Evolutionary conservation across 2,329 filamentous ascomycete species (phyloP).

Genomic region (Delphinella strobiligena): DNA sequence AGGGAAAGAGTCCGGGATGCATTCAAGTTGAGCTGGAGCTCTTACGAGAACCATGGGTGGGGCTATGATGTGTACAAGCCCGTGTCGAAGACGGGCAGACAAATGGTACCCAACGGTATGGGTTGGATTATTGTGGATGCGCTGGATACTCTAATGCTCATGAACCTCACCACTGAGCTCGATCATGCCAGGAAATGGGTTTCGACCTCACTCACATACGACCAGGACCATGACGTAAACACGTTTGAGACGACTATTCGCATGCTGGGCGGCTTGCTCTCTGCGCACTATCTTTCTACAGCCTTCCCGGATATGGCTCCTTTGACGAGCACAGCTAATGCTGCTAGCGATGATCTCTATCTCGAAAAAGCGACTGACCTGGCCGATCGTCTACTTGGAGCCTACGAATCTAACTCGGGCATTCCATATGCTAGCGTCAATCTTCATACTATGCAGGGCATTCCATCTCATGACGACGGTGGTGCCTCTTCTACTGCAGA

Average conservation of each 20-base stretch:
- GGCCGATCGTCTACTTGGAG: constrained; percentile 72
- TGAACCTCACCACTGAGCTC: constrained; percentile 86
- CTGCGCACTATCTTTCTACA: constrained; percentile 88
- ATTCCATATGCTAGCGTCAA: constrained; percentile 88
- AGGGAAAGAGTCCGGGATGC: constrained; percentile 76
- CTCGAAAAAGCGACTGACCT: constrained; percentile 92
- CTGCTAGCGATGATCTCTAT: constrained; percentile 77
- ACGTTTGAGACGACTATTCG: constrained; percentile 97
- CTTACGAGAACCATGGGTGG: constrained; percentile 89
- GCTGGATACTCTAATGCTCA: constrained; percentile 91
- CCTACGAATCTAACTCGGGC: constrained; percentile 78
- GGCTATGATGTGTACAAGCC: constrained; percentile 85
- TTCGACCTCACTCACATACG: constrained; percentile 64
- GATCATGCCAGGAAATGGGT: constrained; percentile 84
- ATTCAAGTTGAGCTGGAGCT: constrained; percentile 84
- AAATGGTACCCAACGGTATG: constrained; percentile 81
- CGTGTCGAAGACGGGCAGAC: constrained; percentile 60
- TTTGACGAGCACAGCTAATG: constrained; percentile 49
- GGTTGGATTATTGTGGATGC: constrained; percentile 98
- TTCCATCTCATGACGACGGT: constrained; percentile 69
- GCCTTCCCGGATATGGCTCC: constrained; percentile 70
- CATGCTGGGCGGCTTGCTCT: constrained; percentile 86
- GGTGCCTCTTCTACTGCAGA: constrained; percentile 92
- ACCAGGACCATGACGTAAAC: constrained; percentile 90
- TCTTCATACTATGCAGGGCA: constrained; percentile 61